A percentile compares a stretch with the other conserved stretches of the same genome.
These are phyloP conservation scores for Dendrobium huoshanense DNA, from an alignment of 106 monocot species.

Conservation along the genomic window DNA sequence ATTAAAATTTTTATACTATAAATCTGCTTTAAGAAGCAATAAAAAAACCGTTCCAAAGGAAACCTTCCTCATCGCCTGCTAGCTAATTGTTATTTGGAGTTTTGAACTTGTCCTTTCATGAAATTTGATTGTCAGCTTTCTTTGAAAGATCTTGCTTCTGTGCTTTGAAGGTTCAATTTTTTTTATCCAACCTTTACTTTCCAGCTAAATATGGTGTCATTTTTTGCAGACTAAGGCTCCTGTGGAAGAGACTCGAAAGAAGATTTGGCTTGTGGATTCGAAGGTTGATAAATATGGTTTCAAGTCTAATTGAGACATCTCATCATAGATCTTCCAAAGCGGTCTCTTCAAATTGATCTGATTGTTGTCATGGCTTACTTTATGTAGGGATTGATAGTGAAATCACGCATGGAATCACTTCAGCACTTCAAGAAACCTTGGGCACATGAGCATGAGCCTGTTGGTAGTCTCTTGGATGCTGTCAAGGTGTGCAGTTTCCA, in stretches of 20 bases:
- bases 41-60: no score
- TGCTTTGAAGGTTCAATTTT: not conserved
- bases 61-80: no score
- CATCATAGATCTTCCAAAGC: no score
- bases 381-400: constrained; percentile 74
- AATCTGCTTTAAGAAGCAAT: no score
- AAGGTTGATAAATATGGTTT: constrained; percentile 37
- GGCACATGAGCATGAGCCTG: constrained; percentile 80
- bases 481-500: constrained; percentile 41
- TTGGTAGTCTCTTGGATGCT: constrained; percentile 52
- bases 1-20: no score
- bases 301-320: no score
- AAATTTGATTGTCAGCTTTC: not conserved
- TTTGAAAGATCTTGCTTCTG: not conserved
- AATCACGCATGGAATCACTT: constrained; percentile 50
- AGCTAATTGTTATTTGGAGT: not conserved
- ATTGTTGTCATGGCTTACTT: not conserved
- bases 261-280: constrained; percentile 91
- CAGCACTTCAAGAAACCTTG: constrained; percentile 77
- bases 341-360: not conserved
- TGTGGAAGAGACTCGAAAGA: constrained; percentile 67
- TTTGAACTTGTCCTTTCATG: not conserved
- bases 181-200: not conserved
- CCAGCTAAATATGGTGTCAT: not conserved
- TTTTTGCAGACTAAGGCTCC: constrained; percentile 46